Base-by-base conservation (phyloP, 2,329 filamentous ascomycete species). In the Pseudogymnoascus verrucosus region DNA sequence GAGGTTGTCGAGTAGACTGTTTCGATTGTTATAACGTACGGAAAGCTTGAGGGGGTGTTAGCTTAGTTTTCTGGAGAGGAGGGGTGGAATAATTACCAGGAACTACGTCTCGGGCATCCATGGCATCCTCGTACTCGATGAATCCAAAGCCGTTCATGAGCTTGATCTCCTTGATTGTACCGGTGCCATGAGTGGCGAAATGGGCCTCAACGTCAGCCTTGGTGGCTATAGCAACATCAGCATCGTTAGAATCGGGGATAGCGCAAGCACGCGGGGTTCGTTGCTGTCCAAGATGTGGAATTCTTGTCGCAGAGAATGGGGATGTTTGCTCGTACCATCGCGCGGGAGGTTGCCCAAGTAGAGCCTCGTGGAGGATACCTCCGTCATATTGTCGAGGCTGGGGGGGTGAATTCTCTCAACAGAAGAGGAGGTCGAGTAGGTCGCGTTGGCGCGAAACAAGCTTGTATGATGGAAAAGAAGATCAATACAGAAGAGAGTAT, bases 131-230 rank as follows among this genome's bases (percentile, higher is more conserved):
- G 79, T 98, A 99, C 78, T 99, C 95, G 76, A 99, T 96, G 82
- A 99, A 99, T 76, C 95, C 95, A 76, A 99, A 99, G 74, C 95
- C 95, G 76, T 96, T 98, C 95, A 99, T 99, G 68, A 99, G 87
- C 83, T 99, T 99, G 81, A 99, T 93, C 81, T 99, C 95, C 70
- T 90, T 95, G 76, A 99, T 98, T 77, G 96, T 92, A 77, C 95
- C 95, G 71, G 92, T 93, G 75, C 93, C 95, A 87, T 97, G 92
- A 74, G 88, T 91, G 76, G 89, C 89, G 80, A 99, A 99, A 78
- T 98, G 93, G 73, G 88, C 86, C 80, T 98, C 93, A 76, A 99
- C 89, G 77, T 99, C 93, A 78, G 90, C 87, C 82, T 98, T 98
- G 78, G 93, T 97, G 80, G 91, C 93, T 96, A 80, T 63, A 21